phyloP scores from a whole-genome alignment of 805 yeast genomes.

The Candida vaughaniae region DNA sequence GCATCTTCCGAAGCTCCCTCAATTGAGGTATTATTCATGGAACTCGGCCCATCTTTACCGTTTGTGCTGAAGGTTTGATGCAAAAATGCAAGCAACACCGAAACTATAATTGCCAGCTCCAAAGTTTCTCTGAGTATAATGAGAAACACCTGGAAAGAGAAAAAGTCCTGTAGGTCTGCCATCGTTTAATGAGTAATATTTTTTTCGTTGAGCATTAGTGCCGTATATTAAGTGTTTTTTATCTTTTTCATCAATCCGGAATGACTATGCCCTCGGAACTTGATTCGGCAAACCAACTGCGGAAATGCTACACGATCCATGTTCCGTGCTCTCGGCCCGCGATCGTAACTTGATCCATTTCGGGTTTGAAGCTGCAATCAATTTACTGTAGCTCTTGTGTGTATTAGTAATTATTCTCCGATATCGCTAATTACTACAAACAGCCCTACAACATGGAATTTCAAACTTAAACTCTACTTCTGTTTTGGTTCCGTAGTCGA shows the following conservation, averaged over 20 bases:
- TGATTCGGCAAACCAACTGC: too few relatives aligned
- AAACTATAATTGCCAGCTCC: constrained; percentile 73
- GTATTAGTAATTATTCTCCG: too few relatives aligned
- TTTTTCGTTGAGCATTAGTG: constrained; percentile 3
- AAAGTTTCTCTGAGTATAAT: constrained; percentile 71
- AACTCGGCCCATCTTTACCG: neutral
- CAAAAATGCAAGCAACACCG: constrained; percentile 69
- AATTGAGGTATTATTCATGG: too few relatives aligned
- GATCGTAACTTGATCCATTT: too few relatives aligned
- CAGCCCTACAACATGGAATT: too few relatives aligned
- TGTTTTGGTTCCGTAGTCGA: too few relatives aligned
- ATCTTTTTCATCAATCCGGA: constrained; percentile 11
- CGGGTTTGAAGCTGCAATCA: too few relatives aligned
- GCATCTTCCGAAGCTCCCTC: too few relatives aligned
- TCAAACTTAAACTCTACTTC: too few relatives aligned
- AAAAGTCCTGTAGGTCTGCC: constrained; percentile 35
- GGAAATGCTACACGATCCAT: too few relatives aligned
- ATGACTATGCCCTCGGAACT: constrained; percentile 2
- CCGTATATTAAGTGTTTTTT: constrained; percentile 3
- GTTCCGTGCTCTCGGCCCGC: constrained; percentile 2
- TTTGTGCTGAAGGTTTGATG: constrained; percentile 46
- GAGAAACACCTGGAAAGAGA: constrained; percentile 72
- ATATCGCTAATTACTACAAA: too few relatives aligned
- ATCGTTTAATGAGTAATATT: constrained; percentile 1
- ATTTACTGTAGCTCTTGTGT: too few relatives aligned